These are phyloP conservation scores for Hypomontagnella monticulosa DNA, from an alignment of 495 filamentous ascomycete species.

Conservation along the genomic window DNA sequence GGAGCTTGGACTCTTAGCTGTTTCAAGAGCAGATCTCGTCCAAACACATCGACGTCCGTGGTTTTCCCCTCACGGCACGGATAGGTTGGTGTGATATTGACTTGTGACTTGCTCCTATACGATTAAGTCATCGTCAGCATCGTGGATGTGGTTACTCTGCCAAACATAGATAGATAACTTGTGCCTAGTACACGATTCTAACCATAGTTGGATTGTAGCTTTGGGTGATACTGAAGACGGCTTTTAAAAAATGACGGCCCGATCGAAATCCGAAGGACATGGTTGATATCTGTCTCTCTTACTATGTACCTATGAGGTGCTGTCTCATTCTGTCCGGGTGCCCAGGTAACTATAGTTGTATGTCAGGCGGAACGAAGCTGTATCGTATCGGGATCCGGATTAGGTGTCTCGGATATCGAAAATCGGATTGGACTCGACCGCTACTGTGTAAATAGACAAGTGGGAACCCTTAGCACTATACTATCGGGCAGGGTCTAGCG, in stretches of 20 bases:
- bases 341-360: background rate
- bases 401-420: constrained; percentile 2
- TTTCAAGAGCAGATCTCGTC: constrained; percentile 28
- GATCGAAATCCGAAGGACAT: constrained; percentile 6
- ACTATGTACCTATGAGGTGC: background rate
- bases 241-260: background rate
- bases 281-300: background rate
- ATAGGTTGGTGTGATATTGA: background rate
- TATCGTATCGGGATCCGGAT: constrained; percentile 9
- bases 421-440: constrained; percentile 1
- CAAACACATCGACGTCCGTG: constrained; percentile 13
- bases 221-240: background rate
- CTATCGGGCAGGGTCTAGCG: constrained; percentile 26
- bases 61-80: constrained; percentile 8
- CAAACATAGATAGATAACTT: background rate
- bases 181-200: background rate
- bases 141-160: background rate
- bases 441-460: background rate
- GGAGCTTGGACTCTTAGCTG: constrained; percentile 8
- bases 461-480: too few relatives aligned
- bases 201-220: background rate
- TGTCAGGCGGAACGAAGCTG: constrained; percentile 5
- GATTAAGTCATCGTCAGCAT: background rate
- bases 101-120: constrained; percentile 6
- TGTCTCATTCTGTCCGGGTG: constrained; percentile 8